These are phyloP conservation scores for Aspergillus nomiae DNA, from an alignment of 2,329 filamentous ascomycete species.

Conservation along the genomic window DNA sequence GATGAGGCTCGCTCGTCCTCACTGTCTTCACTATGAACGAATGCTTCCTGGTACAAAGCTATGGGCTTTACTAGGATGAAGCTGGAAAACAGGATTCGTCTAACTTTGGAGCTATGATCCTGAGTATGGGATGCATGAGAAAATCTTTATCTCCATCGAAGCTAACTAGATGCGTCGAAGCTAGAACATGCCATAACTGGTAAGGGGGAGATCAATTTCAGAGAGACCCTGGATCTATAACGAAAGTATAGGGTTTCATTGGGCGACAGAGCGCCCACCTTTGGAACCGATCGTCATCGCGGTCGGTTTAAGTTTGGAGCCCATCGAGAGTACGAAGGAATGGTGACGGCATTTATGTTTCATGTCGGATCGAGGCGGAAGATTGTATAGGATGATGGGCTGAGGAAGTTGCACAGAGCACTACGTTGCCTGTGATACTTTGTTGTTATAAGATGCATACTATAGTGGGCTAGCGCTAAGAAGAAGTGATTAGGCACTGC, in stretches of 20 bases:
- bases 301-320: not conserved
- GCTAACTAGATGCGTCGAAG: conserved; percentile 5
- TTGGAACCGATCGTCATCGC: conserved; percentile 5
- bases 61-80: not conserved
- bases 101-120: not conserved
- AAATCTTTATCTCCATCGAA: not conserved
- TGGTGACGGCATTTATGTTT: conserved; percentile 23
- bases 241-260: not conserved
- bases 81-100: not conserved
- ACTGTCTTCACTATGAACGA: not conserved
- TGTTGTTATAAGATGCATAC: not conserved
- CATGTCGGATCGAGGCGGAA: conserved; percentile 23
- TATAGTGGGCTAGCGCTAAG: not conserved
- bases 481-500: not conserved
- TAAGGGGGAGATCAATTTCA: not conserved
- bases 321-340: not conserved
- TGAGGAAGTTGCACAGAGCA: not conserved
- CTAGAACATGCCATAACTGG: not conserved
- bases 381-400: conserved; percentile 1
- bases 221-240: not conserved
- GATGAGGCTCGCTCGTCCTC: not conserved
- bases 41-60: not conserved
- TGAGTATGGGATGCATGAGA: not conserved
- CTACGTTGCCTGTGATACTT: conserved; percentile 2
- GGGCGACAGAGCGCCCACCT: not conserved